phyloP scores from a whole-genome alignment of 129 eudicot genomes.

The Saposhnikovia divaricata region DNA sequence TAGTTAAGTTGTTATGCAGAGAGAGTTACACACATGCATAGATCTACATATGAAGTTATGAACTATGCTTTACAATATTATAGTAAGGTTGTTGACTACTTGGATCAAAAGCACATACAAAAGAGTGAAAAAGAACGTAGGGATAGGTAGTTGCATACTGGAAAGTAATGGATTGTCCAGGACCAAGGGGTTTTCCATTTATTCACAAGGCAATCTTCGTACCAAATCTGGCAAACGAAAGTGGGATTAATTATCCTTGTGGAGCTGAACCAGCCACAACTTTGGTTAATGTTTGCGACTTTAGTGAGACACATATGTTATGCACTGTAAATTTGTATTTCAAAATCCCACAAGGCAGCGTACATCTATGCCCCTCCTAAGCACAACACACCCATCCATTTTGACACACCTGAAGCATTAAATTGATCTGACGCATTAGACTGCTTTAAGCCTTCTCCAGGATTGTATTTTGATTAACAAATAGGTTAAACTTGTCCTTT shows the following conservation, averaged over 20 bases:
- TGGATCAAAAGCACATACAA: background rate
- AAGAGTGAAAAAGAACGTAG: conserved; percentile 46
- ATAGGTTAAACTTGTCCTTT: too few relatives aligned
- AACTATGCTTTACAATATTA: too few relatives aligned
- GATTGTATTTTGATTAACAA: too few relatives aligned
- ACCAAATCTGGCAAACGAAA: conserved; percentile 33
- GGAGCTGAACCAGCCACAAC: conserved; percentile 69
- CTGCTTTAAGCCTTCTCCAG: background rate
- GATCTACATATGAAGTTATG: too few relatives aligned
- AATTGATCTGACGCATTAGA: background rate
- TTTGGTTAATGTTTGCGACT: conserved; percentile 21
- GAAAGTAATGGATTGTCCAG: conserved; percentile 38
- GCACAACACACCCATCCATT: conserved; percentile 13
- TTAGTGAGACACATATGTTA: conserved; percentile 17
- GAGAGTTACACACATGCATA: conserved; percentile 5
- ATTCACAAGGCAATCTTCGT: conserved; percentile 56
- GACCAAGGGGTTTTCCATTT: conserved; percentile 34
- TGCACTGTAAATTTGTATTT: conserved; percentile 43
- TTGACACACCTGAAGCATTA: conserved; percentile 7
- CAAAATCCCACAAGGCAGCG: conserved; percentile 55
- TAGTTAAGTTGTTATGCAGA: background rate
- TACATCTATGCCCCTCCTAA: conserved; percentile 33
- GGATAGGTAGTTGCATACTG: conserved; percentile 47
- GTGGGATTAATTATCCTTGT: conserved; percentile 42
- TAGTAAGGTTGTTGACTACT: too few relatives aligned